Conservation (phyloP, 2,329 filamentous ascomycete genomes). For the Teratosphaeria destructans region DNA sequence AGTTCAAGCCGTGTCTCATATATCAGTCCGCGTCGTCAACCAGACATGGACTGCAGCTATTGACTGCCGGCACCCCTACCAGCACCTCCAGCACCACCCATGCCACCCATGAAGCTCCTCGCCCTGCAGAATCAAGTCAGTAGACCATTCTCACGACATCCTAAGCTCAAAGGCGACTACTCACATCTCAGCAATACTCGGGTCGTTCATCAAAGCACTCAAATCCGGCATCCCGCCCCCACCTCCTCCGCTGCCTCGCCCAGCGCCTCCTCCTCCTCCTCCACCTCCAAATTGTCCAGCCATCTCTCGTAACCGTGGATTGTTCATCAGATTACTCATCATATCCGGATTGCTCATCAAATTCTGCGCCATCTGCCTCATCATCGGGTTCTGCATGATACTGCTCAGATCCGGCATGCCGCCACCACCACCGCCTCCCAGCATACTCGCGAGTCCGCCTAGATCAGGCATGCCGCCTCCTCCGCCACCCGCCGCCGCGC, state of each 20-base stretch:
- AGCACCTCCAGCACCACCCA: constrained; percentile 29
- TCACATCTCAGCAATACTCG: constrained; percentile 86
- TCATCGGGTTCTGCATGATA: constrained; percentile 98
- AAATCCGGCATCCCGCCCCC: constrained; percentile 87
- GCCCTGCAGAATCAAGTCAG: constrained; percentile 39
- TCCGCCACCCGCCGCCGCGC: constrained; percentile 24
- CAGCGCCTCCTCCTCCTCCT: constrained; percentile 27
- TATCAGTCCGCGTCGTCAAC: background rate
- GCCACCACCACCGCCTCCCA: constrained; percentile 41
- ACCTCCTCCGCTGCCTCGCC: constrained; percentile 14
- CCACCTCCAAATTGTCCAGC: constrained; percentile 61
- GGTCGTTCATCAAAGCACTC: constrained; percentile 78
- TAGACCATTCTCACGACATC: background rate
- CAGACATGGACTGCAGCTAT: background rate
- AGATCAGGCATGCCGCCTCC: constrained; percentile 36
- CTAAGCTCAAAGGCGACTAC: constrained; percentile 28
- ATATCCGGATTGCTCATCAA: constrained; percentile 94
- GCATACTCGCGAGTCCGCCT: constrained; percentile 33
- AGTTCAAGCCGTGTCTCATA: background rate
- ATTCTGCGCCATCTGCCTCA: constrained; percentile 92
- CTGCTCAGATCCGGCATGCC: constrained; percentile 76
- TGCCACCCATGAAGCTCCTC: constrained; percentile 56
- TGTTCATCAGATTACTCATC: constrained; percentile 87
- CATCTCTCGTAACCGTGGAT: constrained; percentile 81
- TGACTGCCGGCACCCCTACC: background rate